Conservation (phyloP, 1,139 yeast species). For the Zygoascus hellenicus region DNA sequence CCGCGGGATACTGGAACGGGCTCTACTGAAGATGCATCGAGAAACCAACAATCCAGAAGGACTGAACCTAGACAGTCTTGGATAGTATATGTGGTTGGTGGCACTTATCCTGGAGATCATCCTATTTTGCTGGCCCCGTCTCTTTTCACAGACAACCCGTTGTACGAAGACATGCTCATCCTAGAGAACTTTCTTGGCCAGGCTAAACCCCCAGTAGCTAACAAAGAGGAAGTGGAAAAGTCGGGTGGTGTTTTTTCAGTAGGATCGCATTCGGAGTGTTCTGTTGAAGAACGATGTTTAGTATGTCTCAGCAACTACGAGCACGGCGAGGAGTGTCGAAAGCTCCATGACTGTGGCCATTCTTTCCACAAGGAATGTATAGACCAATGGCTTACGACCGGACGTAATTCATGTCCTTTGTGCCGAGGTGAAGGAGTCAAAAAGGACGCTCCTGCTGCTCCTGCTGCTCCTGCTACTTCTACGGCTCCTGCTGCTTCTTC, state of each 20-base stretch:
- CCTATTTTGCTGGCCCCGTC: constrained; percentile 45
- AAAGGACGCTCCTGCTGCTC: constrained; percentile 5
- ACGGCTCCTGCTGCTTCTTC: too few species aligned
- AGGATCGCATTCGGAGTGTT: constrained; percentile 14
- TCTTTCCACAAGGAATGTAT: constrained; percentile 48
- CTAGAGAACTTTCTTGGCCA: constrained; percentile 43
- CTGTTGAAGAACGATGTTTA: constrained; percentile 38
- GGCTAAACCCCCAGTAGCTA: constrained; percentile 42
- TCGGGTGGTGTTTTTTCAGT: constrained; percentile 36
- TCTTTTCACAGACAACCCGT: constrained; percentile 43
- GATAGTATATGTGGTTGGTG: constrained; percentile 49
- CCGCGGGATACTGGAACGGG: background rate
- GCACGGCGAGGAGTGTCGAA: constrained; percentile 42
- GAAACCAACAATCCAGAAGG: background rate
- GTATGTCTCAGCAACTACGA: constrained; percentile 47
- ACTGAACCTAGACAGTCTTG: constrained; percentile 36
- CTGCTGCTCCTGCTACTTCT: background rate
- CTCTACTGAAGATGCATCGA: background rate
- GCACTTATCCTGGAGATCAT: constrained; percentile 43
- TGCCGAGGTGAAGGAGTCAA: constrained; percentile 45
- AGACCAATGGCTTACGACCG: constrained; percentile 51
- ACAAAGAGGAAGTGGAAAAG: constrained; percentile 36
- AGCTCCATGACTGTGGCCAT: constrained; percentile 42
- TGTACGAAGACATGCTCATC: constrained; percentile 44
- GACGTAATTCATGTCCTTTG: constrained; percentile 53